Evolutionary conservation across 768 basidiomycete genomes (phyloP).

Genomic region (Suillus bovinus): DNA sequence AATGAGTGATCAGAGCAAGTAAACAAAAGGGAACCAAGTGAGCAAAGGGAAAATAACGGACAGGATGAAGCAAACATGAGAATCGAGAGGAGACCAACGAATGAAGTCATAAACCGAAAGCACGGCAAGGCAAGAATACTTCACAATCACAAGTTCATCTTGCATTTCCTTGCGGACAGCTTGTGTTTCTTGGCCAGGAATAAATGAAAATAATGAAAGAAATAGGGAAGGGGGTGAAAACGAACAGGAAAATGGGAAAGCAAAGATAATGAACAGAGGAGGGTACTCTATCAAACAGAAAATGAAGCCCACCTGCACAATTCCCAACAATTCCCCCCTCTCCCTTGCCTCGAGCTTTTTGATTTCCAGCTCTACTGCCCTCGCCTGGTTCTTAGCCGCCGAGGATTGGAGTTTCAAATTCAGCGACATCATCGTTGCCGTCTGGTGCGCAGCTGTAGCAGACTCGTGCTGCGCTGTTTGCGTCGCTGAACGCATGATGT

Average conservation of each 20-base stretch:
- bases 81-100: neutral
- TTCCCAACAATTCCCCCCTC: constrained; percentile 73
- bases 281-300: neutral
- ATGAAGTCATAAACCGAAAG: neutral
- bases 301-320: constrained; percentile 65
- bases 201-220: neutral
- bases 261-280: neutral
- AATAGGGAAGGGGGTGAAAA: neutral
- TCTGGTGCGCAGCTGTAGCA: constrained; percentile 80
- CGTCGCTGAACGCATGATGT: constrained; percentile 78
- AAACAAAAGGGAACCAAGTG: neutral
- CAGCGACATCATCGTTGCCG: constrained; percentile 90
- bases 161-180: neutral
- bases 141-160: neutral
- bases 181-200: neutral
- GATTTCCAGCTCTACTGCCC: constrained; percentile 87
- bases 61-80: neutral
- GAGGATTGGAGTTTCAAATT: constrained; percentile 94
- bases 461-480: constrained; percentile 84
- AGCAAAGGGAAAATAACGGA: neutral
- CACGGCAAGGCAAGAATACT: neutral
- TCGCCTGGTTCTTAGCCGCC: constrained; percentile 87
- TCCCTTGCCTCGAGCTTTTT: constrained; percentile 84
- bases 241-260: neutral
- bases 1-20: neutral